Evolutionary conservation across 1,284 basidiomycete species (phyloP).

Genomic region (Microbotryomycetes sp.): DNA sequence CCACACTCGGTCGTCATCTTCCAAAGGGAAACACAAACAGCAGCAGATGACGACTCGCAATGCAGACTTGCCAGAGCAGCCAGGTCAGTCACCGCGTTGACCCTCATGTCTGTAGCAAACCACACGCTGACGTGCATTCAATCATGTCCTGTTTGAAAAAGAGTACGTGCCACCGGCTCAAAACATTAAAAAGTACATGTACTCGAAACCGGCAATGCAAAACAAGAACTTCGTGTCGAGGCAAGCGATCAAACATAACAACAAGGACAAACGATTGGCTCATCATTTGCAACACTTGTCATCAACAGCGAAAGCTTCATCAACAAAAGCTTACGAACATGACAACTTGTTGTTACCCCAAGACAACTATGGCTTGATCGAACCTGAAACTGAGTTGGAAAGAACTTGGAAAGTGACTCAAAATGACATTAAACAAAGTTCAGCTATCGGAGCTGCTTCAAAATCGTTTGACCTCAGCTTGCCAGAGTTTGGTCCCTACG

Average conservation of each 20-base stretch:
- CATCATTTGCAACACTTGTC: conserved; percentile 27
- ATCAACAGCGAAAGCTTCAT: conserved; percentile 15
- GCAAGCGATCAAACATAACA: background rate
- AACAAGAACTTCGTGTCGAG: conserved; percentile 2
- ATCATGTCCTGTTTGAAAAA: background rate
- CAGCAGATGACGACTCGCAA: too few relatives aligned
- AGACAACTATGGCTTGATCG: conserved; percentile 52
- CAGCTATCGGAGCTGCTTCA: conserved; percentile 53
- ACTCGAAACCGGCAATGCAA: conserved; percentile 3
- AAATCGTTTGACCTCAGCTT: conserved; percentile 75
- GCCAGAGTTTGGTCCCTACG: conserved; percentile 77
- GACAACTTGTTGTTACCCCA: conserved; percentile 50
- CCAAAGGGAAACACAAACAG: too few relatives aligned
- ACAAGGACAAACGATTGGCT: conserved; percentile 22
- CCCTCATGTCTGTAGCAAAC: background rate
- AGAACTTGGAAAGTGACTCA: conserved; percentile 83
- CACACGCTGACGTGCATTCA: background rate
- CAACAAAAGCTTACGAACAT: conserved; percentile 27
- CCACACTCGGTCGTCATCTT: too few relatives aligned
- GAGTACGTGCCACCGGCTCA: conserved; percentile 21
- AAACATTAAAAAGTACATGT: conserved; percentile 30
- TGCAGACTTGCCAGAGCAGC: too few relatives aligned
- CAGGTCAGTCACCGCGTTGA: background rate
- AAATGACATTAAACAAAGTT: conserved; percentile 55
- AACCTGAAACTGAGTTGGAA: conserved; percentile 71